A percentile compares a stretch with the other conserved stretches of the same genome.
These are phyloP conservation scores for Cladorrhinum sp. DNA, from an alignment of 2,329 filamentous ascomycete genomes.

Conservation along the genomic window DNA sequence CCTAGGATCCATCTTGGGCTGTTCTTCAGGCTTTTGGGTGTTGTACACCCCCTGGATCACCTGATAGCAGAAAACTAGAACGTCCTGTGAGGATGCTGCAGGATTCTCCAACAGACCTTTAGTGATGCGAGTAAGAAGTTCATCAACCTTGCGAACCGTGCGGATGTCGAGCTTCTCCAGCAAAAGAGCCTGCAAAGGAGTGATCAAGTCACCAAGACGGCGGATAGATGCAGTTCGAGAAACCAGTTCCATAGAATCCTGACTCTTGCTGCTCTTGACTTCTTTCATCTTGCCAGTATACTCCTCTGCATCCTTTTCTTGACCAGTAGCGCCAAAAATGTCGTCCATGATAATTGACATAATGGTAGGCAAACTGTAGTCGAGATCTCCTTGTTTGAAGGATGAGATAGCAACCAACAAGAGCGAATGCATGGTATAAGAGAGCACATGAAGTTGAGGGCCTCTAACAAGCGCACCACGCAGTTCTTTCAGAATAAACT, in stretches of 20 bases:
- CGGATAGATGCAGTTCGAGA: slow-evolving; percentile 76
- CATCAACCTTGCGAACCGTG: slow-evolving; percentile 86
- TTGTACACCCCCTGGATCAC: slow-evolving; percentile 84
- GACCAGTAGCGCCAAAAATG: slow-evolving; percentile 85
- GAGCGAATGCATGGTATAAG: slow-evolving; percentile 91
- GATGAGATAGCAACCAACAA: slow-evolving; percentile 71
- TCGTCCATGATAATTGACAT: slow-evolving; percentile 93
- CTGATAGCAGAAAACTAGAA: slow-evolving; percentile 93
- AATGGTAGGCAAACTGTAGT: slow-evolving; percentile 79
- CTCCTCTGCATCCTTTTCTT: slow-evolving; percentile 95
- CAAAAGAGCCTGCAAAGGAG: slow-evolving; percentile 74
- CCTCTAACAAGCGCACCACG: slow-evolving; percentile 78
- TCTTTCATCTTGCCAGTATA: slow-evolving; percentile 97
- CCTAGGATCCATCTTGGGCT: slow-evolving; percentile 58
- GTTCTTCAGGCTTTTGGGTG: slow-evolving; percentile 50
- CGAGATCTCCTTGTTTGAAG: slow-evolving; percentile 77
- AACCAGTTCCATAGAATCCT: slow-evolving; percentile 93
- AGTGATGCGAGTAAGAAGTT: slow-evolving; percentile 78
- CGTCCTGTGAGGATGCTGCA: slow-evolving; percentile 72
- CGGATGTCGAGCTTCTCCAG: slow-evolving; percentile 80
- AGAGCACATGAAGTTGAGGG: slow-evolving; percentile 92
- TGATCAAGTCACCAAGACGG: slow-evolving; percentile 71
- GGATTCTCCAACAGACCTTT: slow-evolving; percentile 80
- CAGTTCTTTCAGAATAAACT: slow-evolving; percentile 90
- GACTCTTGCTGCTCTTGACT: slow-evolving; percentile 96